Evolutionary conservation across 441 rosid species (phyloP).

Genomic region (Aquilaria agallochum): DNA sequence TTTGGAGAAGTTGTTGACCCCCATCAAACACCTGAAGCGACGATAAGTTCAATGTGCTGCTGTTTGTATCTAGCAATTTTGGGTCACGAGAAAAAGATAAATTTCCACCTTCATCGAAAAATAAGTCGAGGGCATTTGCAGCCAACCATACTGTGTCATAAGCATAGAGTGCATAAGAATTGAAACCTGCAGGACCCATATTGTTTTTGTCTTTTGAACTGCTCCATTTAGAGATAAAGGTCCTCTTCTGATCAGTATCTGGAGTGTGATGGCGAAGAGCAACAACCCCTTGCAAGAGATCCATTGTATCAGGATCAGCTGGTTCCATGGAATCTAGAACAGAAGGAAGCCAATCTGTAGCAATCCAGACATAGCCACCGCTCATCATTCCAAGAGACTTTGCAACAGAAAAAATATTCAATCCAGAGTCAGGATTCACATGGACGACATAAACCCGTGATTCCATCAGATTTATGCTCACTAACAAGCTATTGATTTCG

Average conservation of each 20-base stretch:
- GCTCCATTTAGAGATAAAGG: conserved; percentile 52
- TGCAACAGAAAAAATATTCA: conserved; percentile 61
- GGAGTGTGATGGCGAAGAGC: conserved; percentile 80
- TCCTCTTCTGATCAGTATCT: conserved; percentile 48
- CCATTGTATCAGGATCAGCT: conserved; percentile 37
- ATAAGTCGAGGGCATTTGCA: conserved; percentile 72
- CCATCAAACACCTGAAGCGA: conserved; percentile 63
- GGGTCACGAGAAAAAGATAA: conserved; percentile 67
- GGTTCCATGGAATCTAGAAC: conserved; percentile 57
- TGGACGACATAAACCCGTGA: conserved; percentile 89
- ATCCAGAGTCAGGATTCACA: conserved; percentile 84
- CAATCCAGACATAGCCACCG: conserved; percentile 85
- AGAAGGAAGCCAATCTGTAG: conserved; percentile 94
- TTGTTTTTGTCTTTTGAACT: conserved; percentile 34
- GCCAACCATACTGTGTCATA: conserved; percentile 93
- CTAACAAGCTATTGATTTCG: conserved; percentile 50
- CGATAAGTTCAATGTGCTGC: conserved; percentile 46
- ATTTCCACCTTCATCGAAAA: conserved; percentile 48
- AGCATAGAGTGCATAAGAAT: conserved; percentile 81
- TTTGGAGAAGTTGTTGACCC: conserved; percentile 62
- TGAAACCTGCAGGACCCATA: conserved; percentile 38
- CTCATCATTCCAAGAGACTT: conserved; percentile 66
- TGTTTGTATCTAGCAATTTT: conserved; percentile 36
- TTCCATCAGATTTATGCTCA: conserved; percentile 60
- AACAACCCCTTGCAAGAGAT: conserved; percentile 83